phyloP scores from a whole-genome alignment of 306 rosid genomes.

The Prunus davidiana region DNA sequence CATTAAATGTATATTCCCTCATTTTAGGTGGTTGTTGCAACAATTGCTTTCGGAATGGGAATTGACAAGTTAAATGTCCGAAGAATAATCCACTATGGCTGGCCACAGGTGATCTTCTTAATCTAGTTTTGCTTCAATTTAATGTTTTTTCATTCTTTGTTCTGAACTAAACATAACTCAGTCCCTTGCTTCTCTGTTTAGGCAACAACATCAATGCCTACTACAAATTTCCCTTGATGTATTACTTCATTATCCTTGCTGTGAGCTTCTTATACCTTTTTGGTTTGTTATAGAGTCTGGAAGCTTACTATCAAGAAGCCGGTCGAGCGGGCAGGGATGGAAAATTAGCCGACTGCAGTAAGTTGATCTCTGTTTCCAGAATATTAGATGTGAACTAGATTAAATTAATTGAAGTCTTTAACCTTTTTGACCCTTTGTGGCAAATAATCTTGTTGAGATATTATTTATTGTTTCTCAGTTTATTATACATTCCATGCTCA shows the following conservation, averaged over 20 bases:
- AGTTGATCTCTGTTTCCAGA: constrained; percentile 23
- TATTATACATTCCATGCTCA: not conserved
- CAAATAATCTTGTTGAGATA: not conserved
- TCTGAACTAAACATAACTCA: not conserved
- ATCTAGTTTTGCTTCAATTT: constrained; percentile 6
- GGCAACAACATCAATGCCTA: not conserved
- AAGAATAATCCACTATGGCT: constrained; percentile 92
- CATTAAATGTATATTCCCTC: not conserved
- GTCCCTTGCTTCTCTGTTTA: not conserved
- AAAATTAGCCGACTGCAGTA: constrained; percentile 82
- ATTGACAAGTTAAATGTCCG: constrained; percentile 90
- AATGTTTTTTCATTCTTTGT: constrained; percentile 8
- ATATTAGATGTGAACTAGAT: not conserved
- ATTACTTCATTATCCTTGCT: not conserved
- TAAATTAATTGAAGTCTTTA: not conserved
- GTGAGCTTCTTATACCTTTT: constrained; percentile 15
- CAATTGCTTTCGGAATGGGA: constrained; percentile 98
- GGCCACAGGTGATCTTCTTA: constrained; percentile 80
- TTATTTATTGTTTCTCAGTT: too few species aligned
- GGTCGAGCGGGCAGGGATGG: constrained; percentile 99
- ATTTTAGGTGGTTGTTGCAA: constrained; percentile 87
- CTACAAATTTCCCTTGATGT: not conserved
- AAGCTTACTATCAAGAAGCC: constrained; percentile 96
- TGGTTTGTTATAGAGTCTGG: constrained; percentile 67
- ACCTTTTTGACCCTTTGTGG: not conserved